Conservation (phyloP, 2,329 filamentous ascomycete genomes). For the Emydomyces testavorans region DNA sequence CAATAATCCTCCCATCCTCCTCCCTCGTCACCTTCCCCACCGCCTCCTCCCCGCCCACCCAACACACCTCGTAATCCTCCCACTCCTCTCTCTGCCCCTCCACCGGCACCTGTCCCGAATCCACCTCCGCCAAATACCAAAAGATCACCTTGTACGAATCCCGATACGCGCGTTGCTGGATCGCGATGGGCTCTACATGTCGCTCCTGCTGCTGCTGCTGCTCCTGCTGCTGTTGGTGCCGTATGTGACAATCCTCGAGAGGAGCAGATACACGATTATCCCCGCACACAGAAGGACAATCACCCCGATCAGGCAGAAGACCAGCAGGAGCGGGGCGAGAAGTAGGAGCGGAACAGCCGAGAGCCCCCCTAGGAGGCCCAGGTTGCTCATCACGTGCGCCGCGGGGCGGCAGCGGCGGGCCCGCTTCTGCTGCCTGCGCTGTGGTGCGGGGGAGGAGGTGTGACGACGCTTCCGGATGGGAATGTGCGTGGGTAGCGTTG, state of each 20-base stretch:
- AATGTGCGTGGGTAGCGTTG: background rate
- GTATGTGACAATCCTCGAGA: background rate
- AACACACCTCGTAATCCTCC: conserved; percentile 9
- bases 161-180: conserved; percentile 2
- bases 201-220: background rate
- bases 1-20: conserved; percentile 5
- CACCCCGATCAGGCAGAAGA: conserved; percentile 5
- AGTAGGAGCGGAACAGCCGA: conserved; percentile 3
- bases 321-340: conserved; percentile 1
- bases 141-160: conserved; percentile 14
- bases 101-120: background rate
- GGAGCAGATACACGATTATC: background rate
- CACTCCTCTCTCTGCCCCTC: background rate
- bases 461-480: background rate
- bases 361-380: background rate
- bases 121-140: conserved; percentile 15
- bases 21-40: background rate
- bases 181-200: conserved; percentile 9
- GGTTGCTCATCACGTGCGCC: too few relatives aligned
- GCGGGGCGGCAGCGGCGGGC: too few relatives aligned
- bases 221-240: background rate
- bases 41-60: conserved; percentile 4
- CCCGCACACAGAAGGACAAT: background rate
- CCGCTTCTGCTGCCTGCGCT: background rate
- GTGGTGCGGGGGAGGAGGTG: too few relatives aligned